phyloP scores from a whole-genome alignment of 495 filamentous ascomycete species.

The Penicillium samsonianum region DNA sequence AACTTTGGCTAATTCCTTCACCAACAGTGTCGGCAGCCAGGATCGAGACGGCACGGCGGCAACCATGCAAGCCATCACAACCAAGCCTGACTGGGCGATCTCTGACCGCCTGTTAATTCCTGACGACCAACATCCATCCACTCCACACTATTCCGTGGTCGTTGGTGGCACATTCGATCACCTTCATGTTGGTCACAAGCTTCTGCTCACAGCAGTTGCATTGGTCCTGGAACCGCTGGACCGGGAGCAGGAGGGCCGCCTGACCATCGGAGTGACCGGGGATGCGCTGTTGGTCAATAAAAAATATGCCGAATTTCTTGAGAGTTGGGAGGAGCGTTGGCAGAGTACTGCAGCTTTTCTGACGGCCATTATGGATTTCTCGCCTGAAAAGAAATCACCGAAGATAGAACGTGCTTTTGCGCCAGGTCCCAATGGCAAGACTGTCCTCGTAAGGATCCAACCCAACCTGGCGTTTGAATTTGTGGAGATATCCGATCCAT shows the following conservation, averaged over 20 bases:
- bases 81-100: slow-evolving; percentile 30
- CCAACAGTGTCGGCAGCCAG: slow-evolving; percentile 24
- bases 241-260: slow-evolving; percentile 47
- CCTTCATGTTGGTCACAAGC: slow-evolving; percentile 93
- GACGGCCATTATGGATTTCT: slow-evolving; percentile 64
- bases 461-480: slow-evolving; percentile 61
- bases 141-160: slow-evolving; percentile 60
- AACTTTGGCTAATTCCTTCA: slow-evolving; percentile 33
- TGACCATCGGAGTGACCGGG: slow-evolving; percentile 85
- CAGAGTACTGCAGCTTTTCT: slow-evolving; percentile 70
- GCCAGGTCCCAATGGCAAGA: slow-evolving; percentile 53
- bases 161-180: slow-evolving; percentile 97
- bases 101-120: slow-evolving; percentile 25
- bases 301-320: slow-evolving; percentile 76
- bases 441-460: slow-evolving; percentile 48
- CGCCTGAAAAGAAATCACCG: slow-evolving; percentile 27
- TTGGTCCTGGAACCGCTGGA: slow-evolving; percentile 59
- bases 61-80: slow-evolving; percentile 32
- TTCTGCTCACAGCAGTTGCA: slow-evolving; percentile 82
- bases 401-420: slow-evolving; percentile 36
- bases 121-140: slow-evolving; percentile 23
- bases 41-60: slow-evolving; percentile 26
- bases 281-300: slow-evolving; percentile 85
- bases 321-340: slow-evolving; percentile 75
- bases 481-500: slow-evolving; percentile 84